A percentile compares a stretch with the other conserved stretches of the same genome.
These are phyloP conservation scores for Nemania sp. DNA, from an alignment of 2,329 filamentous ascomycete genomes.

Conservation along the genomic window DNA sequence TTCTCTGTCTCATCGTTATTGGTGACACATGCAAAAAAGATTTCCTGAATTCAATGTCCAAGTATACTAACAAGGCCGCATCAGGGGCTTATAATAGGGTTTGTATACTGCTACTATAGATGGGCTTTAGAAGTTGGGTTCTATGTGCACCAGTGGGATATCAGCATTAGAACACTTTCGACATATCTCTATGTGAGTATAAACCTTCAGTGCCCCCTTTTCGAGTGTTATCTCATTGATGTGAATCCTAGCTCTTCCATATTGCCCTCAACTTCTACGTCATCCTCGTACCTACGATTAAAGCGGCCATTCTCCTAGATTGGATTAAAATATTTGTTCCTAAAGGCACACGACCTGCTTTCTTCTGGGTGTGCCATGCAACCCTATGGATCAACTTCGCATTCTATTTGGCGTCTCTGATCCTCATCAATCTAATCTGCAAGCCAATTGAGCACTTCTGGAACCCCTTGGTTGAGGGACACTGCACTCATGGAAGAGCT, in stretches of 20 bases:
- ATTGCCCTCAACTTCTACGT: background rate
- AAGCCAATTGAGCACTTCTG: background rate
- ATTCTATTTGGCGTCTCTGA: background rate
- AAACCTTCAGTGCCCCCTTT: background rate
- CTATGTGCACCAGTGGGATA: slow-evolving; percentile 7
- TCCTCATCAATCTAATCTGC: background rate
- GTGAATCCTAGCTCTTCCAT: too few relatives aligned
- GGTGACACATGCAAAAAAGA: background rate
- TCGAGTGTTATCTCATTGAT: background rate
- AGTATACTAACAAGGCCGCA: background rate
- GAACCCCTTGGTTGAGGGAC: background rate
- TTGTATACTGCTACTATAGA: slow-evolving; percentile 1
- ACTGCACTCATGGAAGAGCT: background rate
- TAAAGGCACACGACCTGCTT: background rate
- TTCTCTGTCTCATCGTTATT: background rate
- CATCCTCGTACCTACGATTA: background rate
- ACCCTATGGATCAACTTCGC: background rate
- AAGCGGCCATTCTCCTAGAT: slow-evolving; percentile 8
- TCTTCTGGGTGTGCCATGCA: background rate
- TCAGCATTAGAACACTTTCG: background rate
- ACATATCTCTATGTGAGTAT: background rate
- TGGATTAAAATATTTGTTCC: slow-evolving; percentile 8
- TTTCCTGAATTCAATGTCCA: background rate
- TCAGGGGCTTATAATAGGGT: background rate
- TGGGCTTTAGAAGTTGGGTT: background rate